These are phyloP conservation scores for Delphinella strobiligena DNA, from an alignment of 2,329 filamentous ascomycete genomes.

Conservation along the genomic window DNA sequence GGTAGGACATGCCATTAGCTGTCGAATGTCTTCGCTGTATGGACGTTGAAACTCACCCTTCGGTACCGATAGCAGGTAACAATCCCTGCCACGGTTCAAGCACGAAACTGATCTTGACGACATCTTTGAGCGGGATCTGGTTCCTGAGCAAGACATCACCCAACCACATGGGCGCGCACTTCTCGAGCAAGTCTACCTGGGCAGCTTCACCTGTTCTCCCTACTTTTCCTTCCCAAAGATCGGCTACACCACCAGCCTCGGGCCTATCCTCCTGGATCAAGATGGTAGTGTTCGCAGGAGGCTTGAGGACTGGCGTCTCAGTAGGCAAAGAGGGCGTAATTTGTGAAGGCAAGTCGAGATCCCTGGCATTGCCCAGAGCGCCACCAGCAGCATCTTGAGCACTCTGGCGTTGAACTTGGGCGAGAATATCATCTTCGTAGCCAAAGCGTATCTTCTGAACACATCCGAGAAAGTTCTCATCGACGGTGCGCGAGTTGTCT, in stretches of 20 bases:
- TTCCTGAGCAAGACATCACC: constrained; percentile 79
- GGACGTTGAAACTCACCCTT: constrained; percentile 40
- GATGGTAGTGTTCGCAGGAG: constrained; percentile 51
- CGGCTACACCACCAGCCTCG: constrained; percentile 55
- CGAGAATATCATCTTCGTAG: constrained; percentile 56
- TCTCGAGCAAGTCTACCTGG: constrained; percentile 59
- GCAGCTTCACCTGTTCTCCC: constrained; percentile 63
- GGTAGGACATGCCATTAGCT: constrained; percentile 1
- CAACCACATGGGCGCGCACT: constrained; percentile 80
- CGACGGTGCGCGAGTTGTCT: constrained; percentile 58
- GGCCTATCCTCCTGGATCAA: constrained; percentile 54
- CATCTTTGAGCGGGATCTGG: constrained; percentile 72
- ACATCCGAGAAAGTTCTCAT: constrained; percentile 62
- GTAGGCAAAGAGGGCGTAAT: constrained; percentile 58
- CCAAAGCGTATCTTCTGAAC: constrained; percentile 61
- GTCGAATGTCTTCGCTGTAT: too few relatives aligned
- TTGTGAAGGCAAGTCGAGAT: constrained; percentile 42
- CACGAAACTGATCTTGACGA: constrained; percentile 90
- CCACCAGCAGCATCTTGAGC: constrained; percentile 23
- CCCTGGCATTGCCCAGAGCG: constrained; percentile 8
- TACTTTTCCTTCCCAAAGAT: constrained; percentile 85
- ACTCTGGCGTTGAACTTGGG: constrained; percentile 24
- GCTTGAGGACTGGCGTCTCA: constrained; percentile 66
- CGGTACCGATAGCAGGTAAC: constrained; percentile 63
- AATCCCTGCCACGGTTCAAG: constrained; percentile 59